Conservation (phyloP, 345 rosid species). For the Zanthoxylum bungeanum region DNA sequence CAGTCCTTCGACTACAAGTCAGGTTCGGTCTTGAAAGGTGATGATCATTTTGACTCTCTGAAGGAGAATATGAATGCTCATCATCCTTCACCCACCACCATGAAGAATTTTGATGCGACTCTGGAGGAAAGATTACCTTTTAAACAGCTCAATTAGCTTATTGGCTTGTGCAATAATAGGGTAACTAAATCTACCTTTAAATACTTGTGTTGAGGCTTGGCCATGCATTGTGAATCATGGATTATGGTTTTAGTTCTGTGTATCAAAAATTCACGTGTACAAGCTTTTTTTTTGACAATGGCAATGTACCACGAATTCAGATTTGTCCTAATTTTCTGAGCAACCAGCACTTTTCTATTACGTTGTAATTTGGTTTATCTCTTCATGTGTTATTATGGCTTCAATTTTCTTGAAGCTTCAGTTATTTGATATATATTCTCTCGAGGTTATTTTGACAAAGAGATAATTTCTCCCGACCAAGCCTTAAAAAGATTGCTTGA, state of each 20-base stretch:
- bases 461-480: neutral
- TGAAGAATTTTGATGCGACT: conserved; percentile 33
- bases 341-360: neutral
- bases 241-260: conserved; percentile 10
- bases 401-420: neutral
- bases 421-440: neutral
- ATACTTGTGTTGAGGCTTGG: neutral
- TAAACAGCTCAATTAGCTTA: conserved; percentile 57
- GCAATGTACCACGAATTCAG: no score
- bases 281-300: no score
- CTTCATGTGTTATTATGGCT: neutral
- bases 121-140: conserved; percentile 73
- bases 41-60: conserved; percentile 20
- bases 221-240: conserved; percentile 12
- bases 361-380: neutral
- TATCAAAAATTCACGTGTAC: conserved; percentile 1
- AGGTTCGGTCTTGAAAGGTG: conserved; percentile 7
- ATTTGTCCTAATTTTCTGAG: no score
- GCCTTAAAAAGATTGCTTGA: neutral
- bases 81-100: conserved; percentile 29
- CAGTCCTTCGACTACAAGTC: conserved; percentile 24
- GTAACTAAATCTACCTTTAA: neutral
- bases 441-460: no score
- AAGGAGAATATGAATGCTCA: conserved; percentile 32
- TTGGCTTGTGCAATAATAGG: neutral